A percentile compares a stretch with the other conserved stretches of the same genome.
phyloP scores from a whole-genome alignment of 129 eudicot species.

The Kitagawia praeruptora region DNA sequence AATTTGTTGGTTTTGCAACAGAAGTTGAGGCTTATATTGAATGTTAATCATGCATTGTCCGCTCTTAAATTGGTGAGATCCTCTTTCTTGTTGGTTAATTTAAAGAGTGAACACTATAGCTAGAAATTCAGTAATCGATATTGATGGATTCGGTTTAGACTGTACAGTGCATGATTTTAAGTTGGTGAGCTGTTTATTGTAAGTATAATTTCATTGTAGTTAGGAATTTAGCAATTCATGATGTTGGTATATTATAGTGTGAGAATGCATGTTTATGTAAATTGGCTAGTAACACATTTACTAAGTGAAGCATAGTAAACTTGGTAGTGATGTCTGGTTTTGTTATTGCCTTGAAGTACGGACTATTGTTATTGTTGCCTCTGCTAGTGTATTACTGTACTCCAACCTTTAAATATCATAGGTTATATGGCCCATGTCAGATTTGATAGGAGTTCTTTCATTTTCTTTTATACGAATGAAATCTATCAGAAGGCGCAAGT shows the following conservation, averaged over 20 bases:
- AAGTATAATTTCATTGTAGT: background rate
- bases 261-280: background rate
- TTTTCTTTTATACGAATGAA: background rate
- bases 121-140: background rate
- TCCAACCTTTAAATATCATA: background rate
- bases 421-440: background rate
- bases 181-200: no score
- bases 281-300: background rate
- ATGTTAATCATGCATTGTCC: conserved; percentile 79
- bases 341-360: background rate
- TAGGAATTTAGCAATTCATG: background rate
- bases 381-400: background rate
- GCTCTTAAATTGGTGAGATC: conserved; percentile 77
- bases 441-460: background rate
- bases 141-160: background rate
- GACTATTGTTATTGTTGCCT: background rate
- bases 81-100: background rate
- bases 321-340: background rate
- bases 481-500: background rate
- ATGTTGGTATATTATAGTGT: background rate
- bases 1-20: conserved; percentile 61
- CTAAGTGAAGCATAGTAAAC: background rate
- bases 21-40: conserved; percentile 74
- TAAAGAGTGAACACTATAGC: background rate
- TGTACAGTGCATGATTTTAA: background rate